Evolutionary conservation across 768 basidiomycete species (phyloP).

Genomic region (Boletus vermiculosoides): DNA sequence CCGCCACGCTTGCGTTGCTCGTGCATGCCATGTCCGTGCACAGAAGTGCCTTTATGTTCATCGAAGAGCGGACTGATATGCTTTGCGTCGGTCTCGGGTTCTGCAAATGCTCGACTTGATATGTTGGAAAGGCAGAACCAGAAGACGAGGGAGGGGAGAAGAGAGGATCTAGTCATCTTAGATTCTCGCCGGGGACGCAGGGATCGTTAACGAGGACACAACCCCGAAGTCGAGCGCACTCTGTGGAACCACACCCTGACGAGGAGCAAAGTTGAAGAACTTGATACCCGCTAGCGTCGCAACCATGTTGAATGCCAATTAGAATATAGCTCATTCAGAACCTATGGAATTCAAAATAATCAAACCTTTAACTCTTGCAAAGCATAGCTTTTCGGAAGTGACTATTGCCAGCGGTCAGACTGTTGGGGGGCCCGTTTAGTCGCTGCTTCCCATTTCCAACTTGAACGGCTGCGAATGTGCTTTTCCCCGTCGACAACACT

Average conservation of each 20-base stretch:
- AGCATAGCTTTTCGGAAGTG: background rate
- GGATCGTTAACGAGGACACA: background rate
- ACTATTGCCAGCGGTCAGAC: background rate
- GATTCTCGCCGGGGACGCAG: background rate
- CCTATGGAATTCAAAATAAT: slow-evolving; percentile 18
- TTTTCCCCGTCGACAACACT: no score
- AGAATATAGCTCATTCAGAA: background rate
- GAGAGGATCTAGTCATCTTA: slow-evolving; percentile 12
- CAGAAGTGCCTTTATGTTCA: background rate
- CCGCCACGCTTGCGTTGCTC: slow-evolving; percentile 19
- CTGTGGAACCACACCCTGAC: background rate
- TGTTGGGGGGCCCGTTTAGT: background rate
- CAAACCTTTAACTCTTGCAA: background rate
- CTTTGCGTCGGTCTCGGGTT: background rate
- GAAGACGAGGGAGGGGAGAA: slow-evolving; percentile 8
- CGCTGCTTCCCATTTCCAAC: no score
- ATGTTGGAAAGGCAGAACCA: slow-evolving; percentile 9
- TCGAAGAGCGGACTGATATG: background rate
- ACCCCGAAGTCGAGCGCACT: background rate
- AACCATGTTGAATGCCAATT: slow-evolving; percentile 2
- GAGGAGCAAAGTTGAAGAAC: background rate
- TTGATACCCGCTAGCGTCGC: background rate
- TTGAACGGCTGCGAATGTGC: no score
- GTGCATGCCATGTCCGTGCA: background rate
- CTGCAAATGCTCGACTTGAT: slow-evolving; percentile 5